These are phyloP conservation scores for Astrothelium macrocarpum DNA, from an alignment of 495 filamentous ascomycete genomes.

Conservation along the genomic window DNA sequence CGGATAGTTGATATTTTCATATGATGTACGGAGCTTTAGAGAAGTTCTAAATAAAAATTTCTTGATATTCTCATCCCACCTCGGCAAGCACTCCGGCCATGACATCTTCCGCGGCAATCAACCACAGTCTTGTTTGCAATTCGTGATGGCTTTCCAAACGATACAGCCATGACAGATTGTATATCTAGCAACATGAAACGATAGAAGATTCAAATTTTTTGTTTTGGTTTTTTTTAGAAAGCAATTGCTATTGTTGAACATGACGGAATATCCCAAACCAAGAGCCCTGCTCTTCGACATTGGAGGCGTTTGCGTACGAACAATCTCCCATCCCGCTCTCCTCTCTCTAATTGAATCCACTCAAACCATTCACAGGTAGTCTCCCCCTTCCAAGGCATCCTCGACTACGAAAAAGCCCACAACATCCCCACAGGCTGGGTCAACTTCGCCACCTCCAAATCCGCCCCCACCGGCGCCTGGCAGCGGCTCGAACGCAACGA, in stretches of 20 bases:
- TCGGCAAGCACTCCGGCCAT: neutral
- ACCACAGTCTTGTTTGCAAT: no score
- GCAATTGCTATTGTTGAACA: neutral
- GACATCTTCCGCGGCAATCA: neutral
- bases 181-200: no score
- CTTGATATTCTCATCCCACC: neutral
- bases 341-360: neutral
- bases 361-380: conserved; percentile 53
- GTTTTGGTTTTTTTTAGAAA: no score
- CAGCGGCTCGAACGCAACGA: conserved; percentile 49
- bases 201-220: no score
- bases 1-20: no score
- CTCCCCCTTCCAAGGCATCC: conserved; percentile 85
- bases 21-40: no score
- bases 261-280: neutral
- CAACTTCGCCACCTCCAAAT: conserved; percentile 74
- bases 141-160: no score
- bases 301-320: conserved; percentile 87
- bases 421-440: conserved; percentile 79
- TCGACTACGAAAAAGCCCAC: conserved; percentile 70
- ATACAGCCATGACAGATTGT: no score
- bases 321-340: neutral
- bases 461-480: conserved; percentile 77
- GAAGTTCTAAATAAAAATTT: neutral
- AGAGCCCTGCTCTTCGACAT: conserved; percentile 74